Percentiles rank a stretch among this genome's conserved stretches.
phyloP scores from a whole-genome alignment of 1,284 basidiomycete genomes.

The Pterulicium gracile region DNA sequence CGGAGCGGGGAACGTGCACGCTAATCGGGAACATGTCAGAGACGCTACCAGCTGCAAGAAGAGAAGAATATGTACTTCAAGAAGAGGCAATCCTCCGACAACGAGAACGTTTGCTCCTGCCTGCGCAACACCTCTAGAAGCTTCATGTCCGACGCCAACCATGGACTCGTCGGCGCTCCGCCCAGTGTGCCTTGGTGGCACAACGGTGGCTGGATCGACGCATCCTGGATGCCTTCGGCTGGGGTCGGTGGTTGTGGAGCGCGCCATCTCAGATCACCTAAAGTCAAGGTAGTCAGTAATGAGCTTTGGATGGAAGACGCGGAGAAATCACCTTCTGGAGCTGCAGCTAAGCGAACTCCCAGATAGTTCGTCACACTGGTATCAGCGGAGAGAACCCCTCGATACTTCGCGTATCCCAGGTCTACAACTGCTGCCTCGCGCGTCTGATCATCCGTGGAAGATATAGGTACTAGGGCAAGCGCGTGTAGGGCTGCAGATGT shows the following conservation, averaged over 20 bases:
- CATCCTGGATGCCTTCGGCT: neutral
- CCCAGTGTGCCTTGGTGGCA: neutral
- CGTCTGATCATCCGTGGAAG: too few species aligned
- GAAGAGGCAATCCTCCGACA: neutral
- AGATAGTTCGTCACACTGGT: slow-evolving; percentile 18
- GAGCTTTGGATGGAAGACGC: too few species aligned
- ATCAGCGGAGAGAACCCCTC: slow-evolving; percentile 14
- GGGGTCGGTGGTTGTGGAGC: neutral
- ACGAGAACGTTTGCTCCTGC: neutral
- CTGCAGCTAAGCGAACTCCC: slow-evolving; percentile 21
- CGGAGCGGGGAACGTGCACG: neutral
- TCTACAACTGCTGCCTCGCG: slow-evolving; percentile 12
- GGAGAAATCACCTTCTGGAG: slow-evolving; percentile 18
- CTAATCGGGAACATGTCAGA: neutral
- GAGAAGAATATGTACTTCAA: neutral
- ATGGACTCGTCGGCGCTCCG: neutral
- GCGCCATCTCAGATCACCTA: neutral
- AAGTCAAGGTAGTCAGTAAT: too few species aligned
- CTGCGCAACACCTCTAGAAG: neutral
- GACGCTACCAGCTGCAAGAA: neutral
- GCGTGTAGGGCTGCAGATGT: too few species aligned
- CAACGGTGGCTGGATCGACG: neutral
- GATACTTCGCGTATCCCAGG: slow-evolving; percentile 22
- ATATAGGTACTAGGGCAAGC: too few species aligned
- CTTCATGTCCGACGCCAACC: neutral